These are phyloP conservation scores for Iris macrosiphon DNA, from an alignment of 106 monocot genomes.

Conservation along the genomic window DNA sequence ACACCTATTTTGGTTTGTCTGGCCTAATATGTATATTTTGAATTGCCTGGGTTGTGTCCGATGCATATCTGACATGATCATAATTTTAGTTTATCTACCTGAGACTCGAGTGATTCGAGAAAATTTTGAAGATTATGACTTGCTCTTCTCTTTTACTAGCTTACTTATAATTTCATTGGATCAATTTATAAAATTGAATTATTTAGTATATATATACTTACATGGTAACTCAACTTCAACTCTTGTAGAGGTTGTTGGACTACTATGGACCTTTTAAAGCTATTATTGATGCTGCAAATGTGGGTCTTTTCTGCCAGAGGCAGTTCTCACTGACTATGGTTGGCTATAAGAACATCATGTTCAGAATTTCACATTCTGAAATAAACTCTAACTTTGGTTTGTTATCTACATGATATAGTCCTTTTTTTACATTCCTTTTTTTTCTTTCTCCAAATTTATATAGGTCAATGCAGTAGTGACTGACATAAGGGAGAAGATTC, in stretches of 20 bases:
- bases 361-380: neutral
- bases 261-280: constrained; percentile 94
- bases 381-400: neutral
- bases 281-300: constrained; percentile 87
- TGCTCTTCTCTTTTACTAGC: too few relatives aligned
- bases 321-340: constrained; percentile 67
- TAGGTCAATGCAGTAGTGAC: constrained; percentile 83
- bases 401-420: constrained; percentile 1
- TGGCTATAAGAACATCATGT: neutral
- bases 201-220: too few relatives aligned
- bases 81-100: too few relatives aligned
- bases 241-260: constrained; percentile 73
- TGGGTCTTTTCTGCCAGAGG: constrained; percentile 70
- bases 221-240: neutral
- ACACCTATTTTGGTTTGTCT: too few relatives aligned
- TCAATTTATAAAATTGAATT: too few relatives aligned
- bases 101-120: too few relatives aligned
- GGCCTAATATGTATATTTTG: too few relatives aligned
- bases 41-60: too few relatives aligned
- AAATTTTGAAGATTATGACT: neutral
- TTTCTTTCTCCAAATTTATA: too few relatives aligned
- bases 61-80: too few relatives aligned
- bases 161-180: too few relatives aligned
- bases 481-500: constrained; percentile 65
- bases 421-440: too few relatives aligned